Percentiles rank a stretch among this genome's conserved stretches.
These are phyloP conservation scores for Thozetella sp. DNA, from an alignment of 495 filamentous ascomycete species.

Conservation along the genomic window DNA sequence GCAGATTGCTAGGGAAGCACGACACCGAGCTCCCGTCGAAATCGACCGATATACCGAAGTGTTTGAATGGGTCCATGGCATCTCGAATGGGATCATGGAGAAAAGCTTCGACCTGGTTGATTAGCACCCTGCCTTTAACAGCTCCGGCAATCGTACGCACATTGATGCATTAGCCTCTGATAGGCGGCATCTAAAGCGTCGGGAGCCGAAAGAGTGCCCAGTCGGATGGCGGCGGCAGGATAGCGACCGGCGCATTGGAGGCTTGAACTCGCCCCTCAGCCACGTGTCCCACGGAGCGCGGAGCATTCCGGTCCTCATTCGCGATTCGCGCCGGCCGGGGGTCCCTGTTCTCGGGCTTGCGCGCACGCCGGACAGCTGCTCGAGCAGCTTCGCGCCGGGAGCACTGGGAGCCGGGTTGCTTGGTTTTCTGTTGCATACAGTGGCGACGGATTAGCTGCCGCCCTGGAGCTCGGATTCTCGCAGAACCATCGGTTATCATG, in stretches of 20 bases:
- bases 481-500: neutral
- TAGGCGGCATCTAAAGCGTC: neutral
- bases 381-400: neutral
- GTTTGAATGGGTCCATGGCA: neutral
- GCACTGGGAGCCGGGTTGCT: neutral
- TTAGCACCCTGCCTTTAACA: neutral
- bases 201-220: neutral
- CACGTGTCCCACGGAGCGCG: neutral
- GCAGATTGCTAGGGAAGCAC: neutral
- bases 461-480: neutral
- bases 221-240: constrained; percentile 1
- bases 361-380: neutral
- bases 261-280: neutral
- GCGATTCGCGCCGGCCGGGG: neutral
- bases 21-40: neutral
- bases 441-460: constrained; percentile 2
- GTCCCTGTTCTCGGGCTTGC: neutral
- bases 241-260: neutral
- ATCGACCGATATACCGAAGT: neutral
- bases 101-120: neutral
- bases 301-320: neutral
- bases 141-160: neutral
- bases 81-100: neutral
- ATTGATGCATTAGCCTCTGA: neutral
- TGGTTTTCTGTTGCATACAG: constrained; percentile 6